Conservation (phyloP, 225 moss, liverwort and hornwort genomes). For the Rhytidiadelphus loreus region DNA sequence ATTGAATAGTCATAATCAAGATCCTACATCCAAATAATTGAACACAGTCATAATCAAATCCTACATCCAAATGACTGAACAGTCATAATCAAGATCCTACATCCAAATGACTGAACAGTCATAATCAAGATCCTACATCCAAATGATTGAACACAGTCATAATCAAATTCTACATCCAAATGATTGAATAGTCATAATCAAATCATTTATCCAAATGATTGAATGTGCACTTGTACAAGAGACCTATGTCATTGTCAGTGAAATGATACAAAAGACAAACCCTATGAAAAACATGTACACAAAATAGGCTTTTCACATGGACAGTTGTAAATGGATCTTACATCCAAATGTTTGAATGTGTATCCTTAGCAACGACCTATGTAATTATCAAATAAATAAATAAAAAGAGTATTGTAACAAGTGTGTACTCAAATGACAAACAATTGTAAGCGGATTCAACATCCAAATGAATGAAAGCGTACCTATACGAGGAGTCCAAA, state of each 20-base stretch:
- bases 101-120: background rate
- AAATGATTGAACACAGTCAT: background rate
- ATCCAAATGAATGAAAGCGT: background rate
- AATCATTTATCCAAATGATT: background rate
- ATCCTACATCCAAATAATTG: background rate
- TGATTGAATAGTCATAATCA: accelerated
- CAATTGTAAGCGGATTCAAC: background rate
- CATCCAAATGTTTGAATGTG: background rate
- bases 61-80: background rate
- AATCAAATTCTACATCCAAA: accelerated
- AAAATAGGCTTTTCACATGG: background rate
- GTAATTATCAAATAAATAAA: background rate
- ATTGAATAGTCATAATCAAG: accelerated
- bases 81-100: accelerated
- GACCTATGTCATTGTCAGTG: background rate
- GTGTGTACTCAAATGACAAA: background rate
- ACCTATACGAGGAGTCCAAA: accelerated
- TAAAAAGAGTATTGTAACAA: accelerated
- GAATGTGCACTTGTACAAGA: accelerated
- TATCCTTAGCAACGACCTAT: accelerated
- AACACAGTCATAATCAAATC: accelerated
- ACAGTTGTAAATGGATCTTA: accelerated
- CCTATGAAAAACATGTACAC: accelerated
- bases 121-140: accelerated
- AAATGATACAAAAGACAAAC: background rate